phyloP scores from a whole-genome alignment of 2,329 filamentous ascomycete genomes.

The Bipolaris oryzae region DNA sequence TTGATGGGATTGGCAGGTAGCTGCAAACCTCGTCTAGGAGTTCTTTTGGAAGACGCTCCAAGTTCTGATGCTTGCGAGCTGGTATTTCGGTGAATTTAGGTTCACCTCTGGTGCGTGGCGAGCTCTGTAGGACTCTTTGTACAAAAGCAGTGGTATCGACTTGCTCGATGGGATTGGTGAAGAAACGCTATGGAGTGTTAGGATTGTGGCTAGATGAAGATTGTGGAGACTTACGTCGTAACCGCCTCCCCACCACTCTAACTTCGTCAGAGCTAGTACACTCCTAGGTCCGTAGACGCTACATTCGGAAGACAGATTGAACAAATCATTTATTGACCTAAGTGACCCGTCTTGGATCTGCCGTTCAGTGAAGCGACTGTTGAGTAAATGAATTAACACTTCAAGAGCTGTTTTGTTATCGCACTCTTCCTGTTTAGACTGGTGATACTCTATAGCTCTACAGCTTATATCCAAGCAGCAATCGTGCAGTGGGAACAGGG shows the following conservation, averaged over 20 bases:
- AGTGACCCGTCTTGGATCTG: background rate
- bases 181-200: constrained; percentile 28
- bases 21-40: constrained; percentile 24
- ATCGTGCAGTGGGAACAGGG: constrained; percentile 34
- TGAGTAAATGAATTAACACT: constrained; percentile 20
- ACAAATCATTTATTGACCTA: constrained; percentile 24
- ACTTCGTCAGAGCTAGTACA: constrained; percentile 22
- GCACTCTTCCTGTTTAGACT: background rate
- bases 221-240: constrained; percentile 25
- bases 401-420: constrained; percentile 9
- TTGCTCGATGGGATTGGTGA: constrained; percentile 27
- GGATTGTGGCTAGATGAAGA: background rate
- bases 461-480: constrained; percentile 31
- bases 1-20: constrained; percentile 20
- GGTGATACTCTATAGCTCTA: constrained; percentile 19
- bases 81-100: background rate
- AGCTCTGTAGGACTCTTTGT: constrained; percentile 15
- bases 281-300: constrained; percentile 26
- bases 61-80: constrained; percentile 3
- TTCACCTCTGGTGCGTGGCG: constrained; percentile 6
- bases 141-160: constrained; percentile 16
- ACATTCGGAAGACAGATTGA: constrained; percentile 19
- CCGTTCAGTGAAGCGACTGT: constrained; percentile 11
- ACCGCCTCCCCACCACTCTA: constrained; percentile 34
- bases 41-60: constrained; percentile 28